Percentiles rank a stretch among this genome's conserved stretches.
These are phyloP conservation scores for Hypoxylon sp. DNA, from an alignment of 2,329 filamentous ascomycete species.

Conservation along the genomic window DNA sequence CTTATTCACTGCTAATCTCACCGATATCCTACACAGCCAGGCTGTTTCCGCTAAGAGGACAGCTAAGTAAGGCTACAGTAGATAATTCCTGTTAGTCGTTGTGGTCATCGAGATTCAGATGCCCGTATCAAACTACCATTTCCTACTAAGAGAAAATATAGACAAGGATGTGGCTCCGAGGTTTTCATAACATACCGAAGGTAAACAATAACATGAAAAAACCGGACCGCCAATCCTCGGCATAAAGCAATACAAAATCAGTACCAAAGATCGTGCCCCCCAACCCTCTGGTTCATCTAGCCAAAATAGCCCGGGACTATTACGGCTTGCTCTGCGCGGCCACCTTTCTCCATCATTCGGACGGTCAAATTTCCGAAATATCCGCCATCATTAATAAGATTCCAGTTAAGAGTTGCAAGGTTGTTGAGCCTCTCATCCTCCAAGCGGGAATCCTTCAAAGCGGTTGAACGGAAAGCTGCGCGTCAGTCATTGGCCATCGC, in stretches of 20 bases:
- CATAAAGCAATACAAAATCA: conserved; percentile 6
- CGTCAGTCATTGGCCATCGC: conserved; percentile 18
- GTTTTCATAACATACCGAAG: not conserved
- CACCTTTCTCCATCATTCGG: conserved; percentile 27
- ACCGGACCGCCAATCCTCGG: not conserved
- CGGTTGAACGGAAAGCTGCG: not conserved
- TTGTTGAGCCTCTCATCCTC: conserved; percentile 27
- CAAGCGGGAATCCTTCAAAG: conserved; percentile 18
- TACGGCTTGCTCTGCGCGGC: conserved; percentile 29
- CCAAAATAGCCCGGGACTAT: conserved; percentile 26
- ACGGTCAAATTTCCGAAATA: conserved; percentile 39
- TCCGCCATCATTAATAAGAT: conserved; percentile 32
- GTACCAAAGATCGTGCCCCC: not conserved
- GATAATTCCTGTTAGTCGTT: not conserved
- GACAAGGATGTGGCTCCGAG: not conserved
- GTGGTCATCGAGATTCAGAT: not conserved
- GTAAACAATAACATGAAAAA: conserved; percentile 7
- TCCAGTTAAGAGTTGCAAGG: conserved; percentile 15
- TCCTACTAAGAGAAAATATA: conserved; percentile 2
- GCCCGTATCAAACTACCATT: not conserved
- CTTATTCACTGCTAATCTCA: conserved; percentile 10
- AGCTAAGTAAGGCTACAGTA: not conserved
- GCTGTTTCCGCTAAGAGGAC: conserved; percentile 1
- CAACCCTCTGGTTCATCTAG: not conserved
- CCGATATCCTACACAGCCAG: conserved; percentile 19